Evolutionary conservation across 352 stramenopile genomes (phyloP), one percentile per base, ranked within the genome.

Genomic region (Globisporangium echinulatum): DNA sequence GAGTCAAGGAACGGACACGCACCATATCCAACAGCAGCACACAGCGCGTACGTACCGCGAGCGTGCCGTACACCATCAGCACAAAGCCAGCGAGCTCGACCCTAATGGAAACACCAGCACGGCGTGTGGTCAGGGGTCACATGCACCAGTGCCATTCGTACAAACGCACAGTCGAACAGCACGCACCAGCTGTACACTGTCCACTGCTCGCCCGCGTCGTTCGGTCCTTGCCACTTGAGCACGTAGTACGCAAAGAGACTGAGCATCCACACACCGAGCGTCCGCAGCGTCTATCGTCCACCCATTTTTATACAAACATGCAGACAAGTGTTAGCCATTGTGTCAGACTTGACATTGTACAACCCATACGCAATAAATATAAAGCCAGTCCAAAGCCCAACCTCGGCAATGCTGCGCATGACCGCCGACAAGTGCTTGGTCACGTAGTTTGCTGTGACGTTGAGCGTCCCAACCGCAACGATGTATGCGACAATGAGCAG

Each of bases 361-460:
- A 33, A 33, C 25, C 25, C 25, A 33, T 33, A 33, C 25, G 25
- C 25, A 33, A 33, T 33, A 33, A 33, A 33, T 33, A 33, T 33
- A 3, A 33, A 33, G 25, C 25, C 25, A 33, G 25, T 14, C 51
- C 8, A 25, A 25, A 25, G 19, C 19, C 19, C 19, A 58, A 92
- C 82, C 77, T 92, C 84, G 47, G 73, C 64, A 54, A 94, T 94
- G 63, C 78, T 89, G 48, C 84, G 82, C 72, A 94, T 88, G 67
- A 92, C 80, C 1, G 82, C 78, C 37, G 80, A 90, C 13, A 94
- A 68, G 60, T 94, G 83, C 71, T 94, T 94, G 49, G 84, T 94
- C 10, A 94, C 84, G 68, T 92, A 92, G 61, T 90, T 94, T 40
- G 68, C 84, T 5, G 81, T 87, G 37, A 90, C 83, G 50, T 94